Base-by-base conservation (phyloP, 148 eudicot species). In the Fagopyrum tataricum region DNA sequence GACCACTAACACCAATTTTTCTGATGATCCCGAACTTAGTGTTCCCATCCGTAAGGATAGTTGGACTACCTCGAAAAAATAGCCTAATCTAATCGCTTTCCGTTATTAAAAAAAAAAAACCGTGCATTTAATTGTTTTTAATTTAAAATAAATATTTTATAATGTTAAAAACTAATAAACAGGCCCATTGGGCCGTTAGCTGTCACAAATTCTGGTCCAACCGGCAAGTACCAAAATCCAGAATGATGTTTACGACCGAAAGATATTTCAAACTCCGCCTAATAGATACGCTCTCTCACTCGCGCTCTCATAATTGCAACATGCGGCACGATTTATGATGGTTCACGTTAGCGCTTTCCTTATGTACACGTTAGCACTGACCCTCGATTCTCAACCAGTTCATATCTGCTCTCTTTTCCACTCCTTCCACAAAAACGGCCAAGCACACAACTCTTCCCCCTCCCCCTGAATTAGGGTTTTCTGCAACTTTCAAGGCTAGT, bases 391-490 rank as follows among this genome's bases (percentile, higher is more conserved):
- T 64, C 69, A 64, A 37, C 69, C 69, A 64, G 14, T 64, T 37
- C 69, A 70, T 70, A 70, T 70, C 72, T 70, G 51, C 49, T 70
- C 12, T 12, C 71, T 41, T 68, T 68, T 44, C 46, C 72, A 43
- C 49, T 43, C 48, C 72, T 70, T 70, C 52, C 72, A 43, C 72
- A 70, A 21, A 41, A 43, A 42, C 72, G 51, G 52, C 72, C 72
- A 70, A 64, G 69, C 52, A 26, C 17, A 43, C 8, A 4, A 42
- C 51, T 23, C 44, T 51, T 18, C 44, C 46, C 71, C 12, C 13
- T 42, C n/a, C 43, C 72, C 44, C 14, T 15, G 21, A 72, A 53
- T 78, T 79, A 79, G 82, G 85, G 85, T 79, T 82, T 73, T 74
- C 82, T 71, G 76, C 73, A 74, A 78, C 79, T 80, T 7, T 3